phyloP scores from a whole-genome alignment of 768 basidiomycete species.

The Naganishia kalamii region DNA sequence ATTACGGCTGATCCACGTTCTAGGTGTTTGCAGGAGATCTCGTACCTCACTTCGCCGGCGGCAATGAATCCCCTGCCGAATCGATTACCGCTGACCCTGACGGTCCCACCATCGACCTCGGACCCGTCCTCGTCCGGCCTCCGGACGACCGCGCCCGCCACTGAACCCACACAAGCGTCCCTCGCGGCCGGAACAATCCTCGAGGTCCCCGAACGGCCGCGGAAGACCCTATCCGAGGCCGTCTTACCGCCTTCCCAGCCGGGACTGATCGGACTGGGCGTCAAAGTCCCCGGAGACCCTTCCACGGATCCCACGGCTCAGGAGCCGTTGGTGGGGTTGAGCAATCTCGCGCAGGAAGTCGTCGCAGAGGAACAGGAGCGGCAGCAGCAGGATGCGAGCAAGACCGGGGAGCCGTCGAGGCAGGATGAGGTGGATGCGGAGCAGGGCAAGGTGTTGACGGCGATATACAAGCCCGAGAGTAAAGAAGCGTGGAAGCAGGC shows the following conservation, averaged over 20 bases:
- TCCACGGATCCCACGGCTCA: not conserved
- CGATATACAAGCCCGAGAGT: slow-evolving; percentile 82
- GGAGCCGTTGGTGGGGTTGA: slow-evolving; percentile 47
- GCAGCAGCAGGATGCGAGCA: slow-evolving; percentile 27
- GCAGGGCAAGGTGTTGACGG: slow-evolving; percentile 43
- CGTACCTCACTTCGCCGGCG: slow-evolving; percentile 91
- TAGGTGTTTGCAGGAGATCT: slow-evolving; percentile 97
- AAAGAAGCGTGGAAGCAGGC: slow-evolving; percentile 76
- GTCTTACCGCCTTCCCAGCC: not conserved
- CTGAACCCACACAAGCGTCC: not conserved
- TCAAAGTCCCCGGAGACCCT: not conserved
- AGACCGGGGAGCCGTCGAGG: not conserved
- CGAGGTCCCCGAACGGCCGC: slow-evolving; percentile 18
- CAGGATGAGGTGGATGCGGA: slow-evolving; percentile 10
- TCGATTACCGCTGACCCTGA: slow-evolving; percentile 5
- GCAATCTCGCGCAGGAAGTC: slow-evolving; percentile 14
- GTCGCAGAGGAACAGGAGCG: slow-evolving; percentile 47
- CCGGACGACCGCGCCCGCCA: not conserved
- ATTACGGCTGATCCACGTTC: slow-evolving; percentile 13
- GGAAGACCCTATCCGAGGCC: slow-evolving; percentile 15
- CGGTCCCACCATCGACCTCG: not conserved
- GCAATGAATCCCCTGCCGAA: slow-evolving; percentile 92
- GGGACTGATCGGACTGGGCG: not conserved
- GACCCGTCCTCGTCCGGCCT: not conserved
- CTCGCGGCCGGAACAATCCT: not conserved